These are phyloP conservation scores for Sisymbrium altissimum DNA, from an alignment of 345 rosid genomes.

Conservation along the genomic window DNA sequence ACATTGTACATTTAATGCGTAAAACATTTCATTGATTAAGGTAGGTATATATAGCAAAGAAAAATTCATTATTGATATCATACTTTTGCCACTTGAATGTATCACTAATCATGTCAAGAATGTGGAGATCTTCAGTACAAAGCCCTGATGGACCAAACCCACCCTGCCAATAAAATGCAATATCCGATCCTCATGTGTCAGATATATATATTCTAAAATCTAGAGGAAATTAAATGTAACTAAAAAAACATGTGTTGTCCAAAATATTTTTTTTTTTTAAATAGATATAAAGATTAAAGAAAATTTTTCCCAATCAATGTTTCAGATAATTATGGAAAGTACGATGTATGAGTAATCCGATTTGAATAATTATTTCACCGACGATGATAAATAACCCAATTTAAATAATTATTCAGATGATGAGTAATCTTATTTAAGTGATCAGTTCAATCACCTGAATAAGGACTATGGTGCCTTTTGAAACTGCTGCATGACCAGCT, in stretches of 20 bases:
- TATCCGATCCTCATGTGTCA: background rate
- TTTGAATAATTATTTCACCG: no score
- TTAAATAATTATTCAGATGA: background rate
- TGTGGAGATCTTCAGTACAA: constrained; percentile 70
- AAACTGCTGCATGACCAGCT: constrained; percentile 79
- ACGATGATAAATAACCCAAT: background rate
- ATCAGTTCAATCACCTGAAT: constrained; percentile 60
- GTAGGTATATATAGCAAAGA: background rate
- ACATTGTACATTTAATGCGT: no score
- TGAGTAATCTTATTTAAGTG: background rate
- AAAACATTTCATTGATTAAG: background rate
- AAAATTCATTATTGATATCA: constrained; percentile 15
- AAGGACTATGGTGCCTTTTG: constrained; percentile 55
- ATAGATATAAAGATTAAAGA: no score
- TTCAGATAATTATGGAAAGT: background rate
- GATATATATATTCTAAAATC: background rate
- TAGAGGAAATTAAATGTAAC: background rate
- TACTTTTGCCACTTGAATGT: constrained; percentile 78
- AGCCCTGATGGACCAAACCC: constrained; percentile 86
- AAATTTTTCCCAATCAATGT: background rate
- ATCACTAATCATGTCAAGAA: constrained; percentile 62
- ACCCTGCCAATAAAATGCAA: constrained; percentile 49
- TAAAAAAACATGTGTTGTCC: no score
- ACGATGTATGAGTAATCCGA: no score
- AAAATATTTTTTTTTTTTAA: no score